Evolutionary conservation across 345 rosid genomes (phyloP).

Genomic region (Excoecaria cochinchinensis): DNA sequence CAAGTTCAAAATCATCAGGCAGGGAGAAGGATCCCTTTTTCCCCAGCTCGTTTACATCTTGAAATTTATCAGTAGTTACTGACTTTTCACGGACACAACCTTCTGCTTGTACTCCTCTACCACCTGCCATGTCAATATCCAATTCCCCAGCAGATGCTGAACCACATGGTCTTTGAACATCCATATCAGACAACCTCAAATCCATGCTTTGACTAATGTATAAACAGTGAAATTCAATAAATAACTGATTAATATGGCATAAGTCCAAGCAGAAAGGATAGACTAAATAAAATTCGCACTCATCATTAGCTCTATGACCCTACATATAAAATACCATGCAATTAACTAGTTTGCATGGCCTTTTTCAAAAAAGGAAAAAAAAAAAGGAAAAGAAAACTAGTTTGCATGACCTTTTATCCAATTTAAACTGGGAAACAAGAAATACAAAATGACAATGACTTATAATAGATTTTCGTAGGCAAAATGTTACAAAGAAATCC

Average conservation of each 20-base stretch:
- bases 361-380: too few relatives aligned
- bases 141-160: slow-evolving; percentile 8
- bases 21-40: neutral
- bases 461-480: too few relatives aligned
- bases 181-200: slow-evolving; percentile 13
- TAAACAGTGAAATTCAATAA: slow-evolving; percentile 10
- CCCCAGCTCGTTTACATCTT: slow-evolving; percentile 11
- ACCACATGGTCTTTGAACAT: slow-evolving; percentile 3
- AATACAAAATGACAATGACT: neutral
- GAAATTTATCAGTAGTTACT: neutral
- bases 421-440: neutral
- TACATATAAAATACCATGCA: neutral
- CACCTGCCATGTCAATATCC: slow-evolving; percentile 4
- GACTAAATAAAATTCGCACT: neutral
- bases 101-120: slow-evolving; percentile 5
- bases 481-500: too few relatives aligned
- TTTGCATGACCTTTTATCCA: too few relatives aligned
- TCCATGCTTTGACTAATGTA: neutral
- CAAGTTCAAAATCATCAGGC: neutral
- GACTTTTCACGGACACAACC: neutral
- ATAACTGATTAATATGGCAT: neutral
- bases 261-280: neutral
- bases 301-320: neutral
- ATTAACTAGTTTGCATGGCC: too few relatives aligned
- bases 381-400: too few relatives aligned